Evolutionary conservation across 768 basidiomycete species (phyloP).

Genomic region (Suillus americanus): DNA sequence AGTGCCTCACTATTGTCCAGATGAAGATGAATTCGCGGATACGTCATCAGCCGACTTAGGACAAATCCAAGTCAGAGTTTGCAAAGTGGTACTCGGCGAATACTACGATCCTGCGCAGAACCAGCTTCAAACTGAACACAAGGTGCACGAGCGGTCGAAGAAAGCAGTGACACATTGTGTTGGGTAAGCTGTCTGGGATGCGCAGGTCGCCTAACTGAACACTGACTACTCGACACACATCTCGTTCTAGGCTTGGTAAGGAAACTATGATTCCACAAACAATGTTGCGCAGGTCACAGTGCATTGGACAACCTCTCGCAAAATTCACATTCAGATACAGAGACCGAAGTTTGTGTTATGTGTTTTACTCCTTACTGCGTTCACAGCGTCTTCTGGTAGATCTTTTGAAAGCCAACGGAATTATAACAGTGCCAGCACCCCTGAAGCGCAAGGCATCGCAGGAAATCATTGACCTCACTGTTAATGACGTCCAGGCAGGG

Average conservation of each 20-base stretch:
- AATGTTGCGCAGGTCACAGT: not conserved
- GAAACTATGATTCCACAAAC: slow-evolving; percentile 9
- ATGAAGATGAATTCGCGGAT: slow-evolving; percentile 25
- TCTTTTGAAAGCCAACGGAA: slow-evolving; percentile 28
- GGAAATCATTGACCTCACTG: slow-evolving; percentile 26
- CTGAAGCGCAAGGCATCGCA: slow-evolving; percentile 1
- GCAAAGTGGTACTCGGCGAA: not conserved
- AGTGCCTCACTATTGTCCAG: slow-evolving; percentile 17
- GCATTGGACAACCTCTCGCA: slow-evolving; percentile 16
- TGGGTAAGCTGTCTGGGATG: slow-evolving; percentile 25
- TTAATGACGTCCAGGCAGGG: slow-evolving; percentile 13
- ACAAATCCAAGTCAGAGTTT: slow-evolving; percentile 2
- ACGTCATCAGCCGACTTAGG: slow-evolving; percentile 12
- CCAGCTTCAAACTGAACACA: slow-evolving; percentile 11
- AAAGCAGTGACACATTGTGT: slow-evolving; percentile 31
- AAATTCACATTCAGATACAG: slow-evolving; percentile 33
- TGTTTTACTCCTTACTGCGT: not conserved
- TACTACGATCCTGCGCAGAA: not conserved
- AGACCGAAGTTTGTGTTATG: slow-evolving; percentile 22
- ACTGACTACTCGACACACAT: not conserved
- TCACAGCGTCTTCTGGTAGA: slow-evolving; percentile 11
- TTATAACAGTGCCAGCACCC: slow-evolving; percentile 18
- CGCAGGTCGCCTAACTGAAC: slow-evolving; percentile 9
- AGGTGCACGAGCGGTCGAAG: slow-evolving; percentile 31
- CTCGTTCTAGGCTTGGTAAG: slow-evolving; percentile 21